Conservation (phyloP, 345 rosid species). For the Corchorus capsularis region DNA sequence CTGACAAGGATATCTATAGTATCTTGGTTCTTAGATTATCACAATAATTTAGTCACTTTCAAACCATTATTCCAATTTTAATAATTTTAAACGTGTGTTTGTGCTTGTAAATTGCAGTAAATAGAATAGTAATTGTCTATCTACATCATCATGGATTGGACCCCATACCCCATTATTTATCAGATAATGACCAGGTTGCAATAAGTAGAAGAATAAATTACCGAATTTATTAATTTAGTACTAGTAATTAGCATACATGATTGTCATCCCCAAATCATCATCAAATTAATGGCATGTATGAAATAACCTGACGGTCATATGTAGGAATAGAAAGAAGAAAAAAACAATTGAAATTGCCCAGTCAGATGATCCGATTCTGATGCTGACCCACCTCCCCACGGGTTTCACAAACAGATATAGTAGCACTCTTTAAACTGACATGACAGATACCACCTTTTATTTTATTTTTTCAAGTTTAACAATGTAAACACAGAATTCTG, state of each 20-base stretch:
- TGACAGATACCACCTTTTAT: background rate
- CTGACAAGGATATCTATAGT: background rate
- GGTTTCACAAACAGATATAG: background rate
- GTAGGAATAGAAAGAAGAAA: too few relatives aligned
- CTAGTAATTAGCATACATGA: too few relatives aligned
- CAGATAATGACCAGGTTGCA: too few relatives aligned
- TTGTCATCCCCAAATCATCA: too few relatives aligned
- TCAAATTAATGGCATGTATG: too few relatives aligned
- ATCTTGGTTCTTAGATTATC: too few relatives aligned
- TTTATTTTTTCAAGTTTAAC: background rate
- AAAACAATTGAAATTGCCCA: background rate
- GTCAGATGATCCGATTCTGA: conserved; percentile 1
- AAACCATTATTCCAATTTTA: too few relatives aligned
- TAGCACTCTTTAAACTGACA: background rate
- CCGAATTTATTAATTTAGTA: too few relatives aligned
- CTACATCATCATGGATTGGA: background rate
- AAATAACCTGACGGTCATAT: too few relatives aligned
- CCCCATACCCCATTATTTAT: too few relatives aligned
- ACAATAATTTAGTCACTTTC: background rate
- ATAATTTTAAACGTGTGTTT: background rate
- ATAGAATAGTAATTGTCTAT: background rate
- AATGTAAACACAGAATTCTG: background rate
- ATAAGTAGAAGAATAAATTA: too few relatives aligned
- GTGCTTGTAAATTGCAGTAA: too few relatives aligned
- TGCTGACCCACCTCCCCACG: conserved; percentile 8